These are phyloP conservation scores for Saccharomycopsis crataegensis DNA, from an alignment of 1,139 yeast species.

Conservation along the genomic window DNA sequence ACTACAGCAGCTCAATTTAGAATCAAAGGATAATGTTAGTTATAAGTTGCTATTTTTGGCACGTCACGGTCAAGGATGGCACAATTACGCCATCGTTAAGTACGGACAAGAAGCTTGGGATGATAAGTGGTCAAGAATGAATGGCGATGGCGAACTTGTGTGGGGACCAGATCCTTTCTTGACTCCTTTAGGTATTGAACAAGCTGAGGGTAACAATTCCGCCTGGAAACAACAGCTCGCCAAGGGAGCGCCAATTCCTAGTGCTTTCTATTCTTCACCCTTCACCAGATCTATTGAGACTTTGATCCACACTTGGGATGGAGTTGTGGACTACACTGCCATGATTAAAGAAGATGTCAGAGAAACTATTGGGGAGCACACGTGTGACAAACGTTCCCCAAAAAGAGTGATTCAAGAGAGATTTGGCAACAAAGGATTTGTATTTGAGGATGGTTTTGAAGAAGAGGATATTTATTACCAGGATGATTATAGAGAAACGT, in stretches of 20 bases:
- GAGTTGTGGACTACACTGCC: constrained; percentile 28
- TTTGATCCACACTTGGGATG: constrained; percentile 51
- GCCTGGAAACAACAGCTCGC: constrained; percentile 39
- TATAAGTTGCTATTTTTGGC: constrained; percentile 58
- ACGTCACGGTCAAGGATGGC: constrained; percentile 76
- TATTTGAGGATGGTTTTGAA: constrained; percentile 39
- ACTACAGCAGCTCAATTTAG: constrained; percentile 33
- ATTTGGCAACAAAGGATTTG: constrained; percentile 27
- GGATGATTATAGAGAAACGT: constrained; percentile 38
- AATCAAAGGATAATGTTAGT: constrained; percentile 30
- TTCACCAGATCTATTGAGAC: constrained; percentile 58
- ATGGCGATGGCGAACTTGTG: constrained; percentile 46
- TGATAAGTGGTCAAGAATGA: constrained; percentile 47
- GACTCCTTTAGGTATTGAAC: constrained; percentile 52
- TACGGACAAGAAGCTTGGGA: constrained; percentile 57
- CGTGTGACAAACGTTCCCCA: constrained; percentile 55
- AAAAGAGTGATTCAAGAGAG: constrained; percentile 34
- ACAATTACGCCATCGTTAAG: constrained; percentile 51
- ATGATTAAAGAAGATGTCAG: constrained; percentile 48
- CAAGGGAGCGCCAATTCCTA: constrained; percentile 48
- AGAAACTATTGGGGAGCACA: constrained; percentile 61
- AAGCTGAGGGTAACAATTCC: constrained; percentile 37
- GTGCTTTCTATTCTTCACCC: constrained; percentile 53
- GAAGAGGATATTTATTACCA: constrained; percentile 43
- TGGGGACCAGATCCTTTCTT: constrained; percentile 70